Evolutionary conservation across 805 yeast species (phyloP).

Genomic region (Isabelozyma pseudorhagii): DNA sequence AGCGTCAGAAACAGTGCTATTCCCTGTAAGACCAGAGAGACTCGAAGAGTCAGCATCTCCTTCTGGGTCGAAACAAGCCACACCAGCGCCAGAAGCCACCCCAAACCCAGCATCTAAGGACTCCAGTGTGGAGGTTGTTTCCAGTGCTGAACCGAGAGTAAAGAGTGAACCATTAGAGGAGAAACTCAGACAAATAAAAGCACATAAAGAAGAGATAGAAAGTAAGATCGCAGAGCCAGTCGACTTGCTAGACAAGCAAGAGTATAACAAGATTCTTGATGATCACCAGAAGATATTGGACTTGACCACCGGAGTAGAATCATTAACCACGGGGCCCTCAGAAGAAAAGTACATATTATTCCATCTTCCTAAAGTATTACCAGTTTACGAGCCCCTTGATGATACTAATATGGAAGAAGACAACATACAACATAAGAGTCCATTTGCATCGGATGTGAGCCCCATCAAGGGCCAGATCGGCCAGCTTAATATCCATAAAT

Average conservation of each 20-base stretch:
- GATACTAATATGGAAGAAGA: slow-evolving; percentile 2
- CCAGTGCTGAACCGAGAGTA: slow-evolving; percentile 8
- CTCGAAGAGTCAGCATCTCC: slow-evolving; percentile 22
- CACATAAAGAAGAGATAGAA: slow-evolving; percentile 25
- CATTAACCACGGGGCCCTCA: slow-evolving; percentile 7
- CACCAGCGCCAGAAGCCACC: slow-evolving; percentile 6
- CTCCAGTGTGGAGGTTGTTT: background rate
- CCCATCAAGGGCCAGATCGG: slow-evolving; percentile 61
- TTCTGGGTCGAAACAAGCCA: slow-evolving; percentile 20
- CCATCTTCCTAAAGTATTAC: slow-evolving; percentile 49
- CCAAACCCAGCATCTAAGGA: slow-evolving; percentile 6
- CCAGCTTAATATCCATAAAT: slow-evolving; percentile 68
- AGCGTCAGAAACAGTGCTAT: slow-evolving; percentile 52
- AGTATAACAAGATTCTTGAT: slow-evolving; percentile 22
- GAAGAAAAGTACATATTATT: slow-evolving; percentile 31
- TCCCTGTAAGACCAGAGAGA: slow-evolving; percentile 71
- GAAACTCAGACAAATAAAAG: slow-evolving; percentile 19
- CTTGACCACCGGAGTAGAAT: slow-evolving; percentile 17
- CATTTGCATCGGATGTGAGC: slow-evolving; percentile 8
- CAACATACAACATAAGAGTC: slow-evolving; percentile 9
- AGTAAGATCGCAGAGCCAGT: slow-evolving; percentile 23
- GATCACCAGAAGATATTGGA: slow-evolving; percentile 32
- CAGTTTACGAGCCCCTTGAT: slow-evolving; percentile 23
- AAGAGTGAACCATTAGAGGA: slow-evolving; percentile 31
- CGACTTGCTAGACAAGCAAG: slow-evolving; percentile 28